Percentiles rank a stretch among this genome's conserved stretches.
Evolutionary conservation across 177 flowering plant species (phyloP).

Genomic region (Vitis hybrid): DNA sequence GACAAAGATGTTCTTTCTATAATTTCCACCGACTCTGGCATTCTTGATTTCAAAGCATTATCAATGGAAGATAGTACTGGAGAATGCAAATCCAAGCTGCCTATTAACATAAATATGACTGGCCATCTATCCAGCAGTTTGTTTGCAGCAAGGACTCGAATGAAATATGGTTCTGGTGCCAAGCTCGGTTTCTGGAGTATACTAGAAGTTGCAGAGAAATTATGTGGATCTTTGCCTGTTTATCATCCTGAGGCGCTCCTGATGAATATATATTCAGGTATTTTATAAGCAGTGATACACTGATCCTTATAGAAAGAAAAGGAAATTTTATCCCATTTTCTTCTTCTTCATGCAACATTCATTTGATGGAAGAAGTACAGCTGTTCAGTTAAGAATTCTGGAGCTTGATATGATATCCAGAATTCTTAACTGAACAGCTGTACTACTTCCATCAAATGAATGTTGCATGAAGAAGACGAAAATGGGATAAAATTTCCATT

Average conservation of each 20-base stretch:
- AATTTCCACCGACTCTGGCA: constrained; percentile 28
- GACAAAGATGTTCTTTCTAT: constrained; percentile 16
- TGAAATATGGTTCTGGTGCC: constrained; percentile 19
- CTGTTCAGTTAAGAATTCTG: neutral
- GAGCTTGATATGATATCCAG: neutral
- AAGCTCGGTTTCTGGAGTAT: constrained; percentile 43
- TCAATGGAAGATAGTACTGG: constrained; percentile 17
- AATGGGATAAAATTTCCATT: neutral
- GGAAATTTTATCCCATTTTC: neutral
- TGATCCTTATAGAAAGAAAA: neutral
- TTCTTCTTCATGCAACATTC: neutral
- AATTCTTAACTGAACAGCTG: neutral
- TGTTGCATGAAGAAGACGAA: neutral
- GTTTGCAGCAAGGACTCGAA: constrained; percentile 21
- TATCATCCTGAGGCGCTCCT: constrained; percentile 81
- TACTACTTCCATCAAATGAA: no score
- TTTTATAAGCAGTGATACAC: neutral
- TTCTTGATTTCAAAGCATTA: constrained; percentile 19
- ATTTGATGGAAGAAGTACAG: neutral
- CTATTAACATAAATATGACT: constrained; percentile 16
- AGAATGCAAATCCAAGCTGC: constrained; percentile 13
- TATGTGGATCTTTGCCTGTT: constrained; percentile 59
- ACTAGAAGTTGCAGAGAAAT: constrained; percentile 48
- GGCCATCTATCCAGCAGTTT: constrained; percentile 16
- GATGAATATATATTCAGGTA: constrained; percentile 73